A percentile compares a stretch with the other conserved stretches of the same genome.
Conservation (phyloP, 225 moss, liverwort and hornwort species). For the Bryum argenteum region DNA sequence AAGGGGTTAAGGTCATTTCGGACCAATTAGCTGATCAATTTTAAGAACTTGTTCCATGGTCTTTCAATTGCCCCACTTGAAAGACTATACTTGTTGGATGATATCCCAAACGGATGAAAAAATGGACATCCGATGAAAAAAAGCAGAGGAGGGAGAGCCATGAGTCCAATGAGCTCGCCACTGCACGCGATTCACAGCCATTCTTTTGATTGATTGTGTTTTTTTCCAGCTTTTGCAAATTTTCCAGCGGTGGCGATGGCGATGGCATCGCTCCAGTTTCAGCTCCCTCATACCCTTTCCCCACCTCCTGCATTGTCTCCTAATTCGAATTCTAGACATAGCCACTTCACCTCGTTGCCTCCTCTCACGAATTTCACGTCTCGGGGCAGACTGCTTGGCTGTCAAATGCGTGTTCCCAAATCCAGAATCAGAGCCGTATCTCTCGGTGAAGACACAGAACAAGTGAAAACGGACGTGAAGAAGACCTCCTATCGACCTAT, state of each 20-base stretch:
- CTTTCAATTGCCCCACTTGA: background rate
- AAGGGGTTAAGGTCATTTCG: too few relatives aligned
- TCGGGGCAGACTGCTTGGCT: background rate
- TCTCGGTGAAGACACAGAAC: constrained; percentile 43
- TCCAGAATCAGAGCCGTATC: constrained; percentile 43
- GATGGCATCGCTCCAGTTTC: constrained; percentile 30
- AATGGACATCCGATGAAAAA: background rate
- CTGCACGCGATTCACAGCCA: background rate
- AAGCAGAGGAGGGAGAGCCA: constrained; percentile 27
- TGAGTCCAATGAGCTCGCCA: constrained; percentile 10
- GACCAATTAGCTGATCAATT: too few relatives aligned
- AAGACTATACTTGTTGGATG: background rate
- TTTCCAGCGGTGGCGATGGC: constrained; percentile 23
- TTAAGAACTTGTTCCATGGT: too few relatives aligned
- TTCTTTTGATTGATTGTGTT: background rate
- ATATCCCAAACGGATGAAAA: constrained; percentile 23
- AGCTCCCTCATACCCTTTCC: constrained; percentile 3
- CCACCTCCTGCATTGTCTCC: constrained; percentile 19
- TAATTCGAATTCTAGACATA: background rate
- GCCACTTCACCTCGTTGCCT: background rate
- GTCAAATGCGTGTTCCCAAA: background rate
- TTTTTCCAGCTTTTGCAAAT: constrained; percentile 17
- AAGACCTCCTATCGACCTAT: constrained; percentile 63
- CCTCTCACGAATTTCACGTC: constrained; percentile 11
- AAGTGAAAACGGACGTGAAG: constrained; percentile 37